Base-by-base conservation (phyloP, 805 yeast genomes). In the Komagataella pseudopastoris region DNA sequence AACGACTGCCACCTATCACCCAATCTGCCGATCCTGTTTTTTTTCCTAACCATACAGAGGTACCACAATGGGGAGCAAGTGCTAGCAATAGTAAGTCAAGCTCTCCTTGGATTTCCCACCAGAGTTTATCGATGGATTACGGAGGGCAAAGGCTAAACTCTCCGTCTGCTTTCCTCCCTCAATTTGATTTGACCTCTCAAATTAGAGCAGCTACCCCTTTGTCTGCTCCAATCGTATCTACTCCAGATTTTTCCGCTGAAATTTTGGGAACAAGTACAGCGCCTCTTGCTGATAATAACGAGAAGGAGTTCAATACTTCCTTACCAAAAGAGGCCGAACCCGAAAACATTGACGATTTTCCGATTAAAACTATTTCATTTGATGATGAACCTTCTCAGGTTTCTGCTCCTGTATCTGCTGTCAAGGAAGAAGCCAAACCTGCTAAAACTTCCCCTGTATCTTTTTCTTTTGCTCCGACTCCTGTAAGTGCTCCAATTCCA, bases 1-100 rank as follows among this genome's bases (percentile, higher is more conserved):
- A 75, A 6, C 82, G 88, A 4, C 68, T 81, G 47, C 81, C 81
- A 49, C 51, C 54, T 10, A 51, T 55, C 49, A 47, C 22, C 14
- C 46, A 44, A 20, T 20, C 20, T 8, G 10, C 23, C 4, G 24
- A 45, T 18, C 47, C 47, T 7, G n/a, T 45, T 30, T 30, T 30
- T n/a, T 30, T 30, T 5, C 6, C 39, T 8, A 30, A 30, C 14
- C 39, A 30, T 30, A 14, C 39, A n/a, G 39, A 30, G 39, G 39
- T 30, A 4, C 39, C 39, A 5, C 39, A 30, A 8, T 30, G 39
- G 39, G 39, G 39, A 10, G 39, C 39, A 18, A 45, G 12, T 18
- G 24, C 47, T 22, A 23, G 22, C 47, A 45, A 45, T 45, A 22
- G 24, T 20, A 22, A 23, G 24, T 23, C 47, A 7, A 22, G n/a